Evolutionary conservation across 1,139 yeast genomes (phyloP), one percentile per base, ranked within the genome.

Genomic region (Lodderomyces theae): DNA sequence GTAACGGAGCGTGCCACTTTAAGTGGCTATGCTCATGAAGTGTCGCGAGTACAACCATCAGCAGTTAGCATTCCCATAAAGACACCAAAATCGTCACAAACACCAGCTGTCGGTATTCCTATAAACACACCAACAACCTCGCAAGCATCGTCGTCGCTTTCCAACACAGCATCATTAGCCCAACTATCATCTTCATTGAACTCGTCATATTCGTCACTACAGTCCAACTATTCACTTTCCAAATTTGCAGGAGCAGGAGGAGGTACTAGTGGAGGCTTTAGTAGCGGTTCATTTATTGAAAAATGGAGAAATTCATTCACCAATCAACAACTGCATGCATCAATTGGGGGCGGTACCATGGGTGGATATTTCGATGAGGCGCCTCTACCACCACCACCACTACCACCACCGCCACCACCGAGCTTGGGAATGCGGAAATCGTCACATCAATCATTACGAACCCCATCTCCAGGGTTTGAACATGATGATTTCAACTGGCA

Each of bases 391-490:
- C n/a, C n/a, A n/a, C n/a, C n/a, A n/a, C n/a, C n/a, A n/a, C n/a
- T n/a, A n/a, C n/a, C n/a, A n/a, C n/a, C n/a, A n/a, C n/a, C n/a
- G n/a, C n/a, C n/a, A 21, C 37, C 35, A 9, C 29, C 30, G 2
- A 36, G 39, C 16, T 51, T 53, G 25, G 46, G 60, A 37, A 49
- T 61, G 9, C 63, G 64, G 37, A 51, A 63, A 36, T 51, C 53
- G 26, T 63, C 71, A 1, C 46, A 62, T 4, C 68, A 65, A 30
- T 60, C 61, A n/a, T 48, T 66, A 42, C 54, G 72, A 40, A 62
- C 74, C 0, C 79, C 79, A 2, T 73, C 79, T 1, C 79, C 80
- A 1, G 70, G 68, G 1, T 40, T 64, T 8, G 80, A 74, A 48
- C 55, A 58, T 40, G 79, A 74, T 15, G 79, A 73, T 23, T 70